These are phyloP conservation scores for Colletotrichum musae DNA, from an alignment of 2,329 filamentous ascomycete genomes.

Conservation along the genomic window DNA sequence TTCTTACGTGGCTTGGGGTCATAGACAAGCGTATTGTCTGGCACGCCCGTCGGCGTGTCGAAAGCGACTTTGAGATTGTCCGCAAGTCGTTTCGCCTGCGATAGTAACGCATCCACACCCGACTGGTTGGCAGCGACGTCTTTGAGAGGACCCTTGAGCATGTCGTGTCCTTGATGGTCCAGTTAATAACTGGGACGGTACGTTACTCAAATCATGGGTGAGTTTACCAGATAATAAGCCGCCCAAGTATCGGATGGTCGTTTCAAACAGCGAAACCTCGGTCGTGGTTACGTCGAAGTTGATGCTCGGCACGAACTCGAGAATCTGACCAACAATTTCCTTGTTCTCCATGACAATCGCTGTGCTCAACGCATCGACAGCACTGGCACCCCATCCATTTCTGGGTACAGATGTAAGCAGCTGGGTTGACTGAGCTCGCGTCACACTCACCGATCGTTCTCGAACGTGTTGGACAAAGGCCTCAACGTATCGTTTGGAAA, in stretches of 20 bases:
- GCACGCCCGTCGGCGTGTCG: conserved; percentile 81
- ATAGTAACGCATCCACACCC: conserved; percentile 72
- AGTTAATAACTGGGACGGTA: neutral
- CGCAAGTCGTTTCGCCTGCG: conserved; percentile 78
- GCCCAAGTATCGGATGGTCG: conserved; percentile 89
- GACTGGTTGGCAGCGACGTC: conserved; percentile 59
- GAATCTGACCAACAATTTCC: conserved; percentile 77
- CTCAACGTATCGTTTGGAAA: conserved; percentile 83
- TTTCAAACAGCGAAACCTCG: conserved; percentile 86
- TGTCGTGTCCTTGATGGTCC: conserved; percentile 70
- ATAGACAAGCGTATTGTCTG: conserved; percentile 78
- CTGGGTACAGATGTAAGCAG: conserved; percentile 57
- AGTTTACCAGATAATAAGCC: conserved; percentile 79
- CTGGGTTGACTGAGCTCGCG: neutral
- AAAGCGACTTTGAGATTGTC: conserved; percentile 84
- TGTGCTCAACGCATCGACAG: conserved; percentile 85
- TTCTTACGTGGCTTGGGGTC: conserved; percentile 63
- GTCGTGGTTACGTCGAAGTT: conserved; percentile 76
- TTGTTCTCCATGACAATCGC: conserved; percentile 82
- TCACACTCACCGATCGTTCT: conserved; percentile 76
- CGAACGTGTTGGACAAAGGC: conserved; percentile 75
- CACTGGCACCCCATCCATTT: conserved; percentile 88
- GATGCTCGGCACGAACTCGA: conserved; percentile 79
- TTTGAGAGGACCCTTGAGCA: conserved; percentile 77
- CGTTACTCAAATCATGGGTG: too few species aligned